Conservation (phyloP, 1,284 basidiomycete species). For the Papiliotrema terrestris region DNA sequence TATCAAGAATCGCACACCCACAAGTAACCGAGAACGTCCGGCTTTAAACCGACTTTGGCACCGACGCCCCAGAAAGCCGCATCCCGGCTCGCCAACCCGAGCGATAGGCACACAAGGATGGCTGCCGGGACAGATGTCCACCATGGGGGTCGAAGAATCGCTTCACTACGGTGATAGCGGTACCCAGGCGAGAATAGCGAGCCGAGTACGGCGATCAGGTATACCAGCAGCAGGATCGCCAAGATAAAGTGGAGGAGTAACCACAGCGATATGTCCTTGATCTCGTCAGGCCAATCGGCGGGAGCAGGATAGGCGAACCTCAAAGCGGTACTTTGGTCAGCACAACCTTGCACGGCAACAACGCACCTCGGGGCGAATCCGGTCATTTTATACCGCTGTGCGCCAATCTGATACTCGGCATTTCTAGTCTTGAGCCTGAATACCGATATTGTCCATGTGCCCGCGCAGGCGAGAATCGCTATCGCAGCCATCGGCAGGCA, state of each 20-base stretch:
- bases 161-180: background rate
- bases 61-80: conserved; percentile 18
- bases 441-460: background rate
- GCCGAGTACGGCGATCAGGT: background rate
- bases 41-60: conserved; percentile 6
- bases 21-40: conserved; percentile 24
- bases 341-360: background rate
- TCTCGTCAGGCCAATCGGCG: conserved; percentile 13
- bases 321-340: background rate
- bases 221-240: conserved; percentile 15
- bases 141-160: background rate
- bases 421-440: background rate
- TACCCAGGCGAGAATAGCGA: background rate
- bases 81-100: conserved; percentile 4
- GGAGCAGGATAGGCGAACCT: conserved; percentile 1
- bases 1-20: conserved; percentile 10
- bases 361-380: conserved; percentile 13
- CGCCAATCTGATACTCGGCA: conserved; percentile 10
- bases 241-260: conserved; percentile 25
- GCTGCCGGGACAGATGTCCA: background rate
- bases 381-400: conserved; percentile 16
- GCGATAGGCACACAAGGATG: background rate
- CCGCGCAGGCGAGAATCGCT: background rate
- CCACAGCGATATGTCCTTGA: conserved; percentile 14
- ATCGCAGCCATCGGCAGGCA: too few relatives aligned